phyloP scores from a whole-genome alignment of 148 eudicot genomes.

The Dysphania ambrosioides region DNA sequence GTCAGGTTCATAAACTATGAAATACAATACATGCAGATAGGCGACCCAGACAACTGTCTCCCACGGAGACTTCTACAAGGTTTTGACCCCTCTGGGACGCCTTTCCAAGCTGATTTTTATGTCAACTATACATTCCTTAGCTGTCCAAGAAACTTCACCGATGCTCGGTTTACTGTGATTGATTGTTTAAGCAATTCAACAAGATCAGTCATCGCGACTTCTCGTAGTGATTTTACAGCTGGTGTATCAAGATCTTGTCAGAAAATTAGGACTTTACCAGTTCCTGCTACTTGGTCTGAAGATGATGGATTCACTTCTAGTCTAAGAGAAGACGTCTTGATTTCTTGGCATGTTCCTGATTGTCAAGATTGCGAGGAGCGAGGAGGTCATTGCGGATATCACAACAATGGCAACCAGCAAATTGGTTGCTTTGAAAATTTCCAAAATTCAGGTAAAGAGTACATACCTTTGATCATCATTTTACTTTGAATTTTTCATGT shows the following conservation, averaged over 20 bases:
- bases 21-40: conserved; percentile 38
- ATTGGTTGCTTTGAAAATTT: conserved; percentile 33
- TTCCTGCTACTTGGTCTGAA: conserved; percentile 37
- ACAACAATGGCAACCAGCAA: conserved; percentile 27
- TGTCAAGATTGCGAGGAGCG: conserved; percentile 51
- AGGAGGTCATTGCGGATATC: conserved; percentile 53
- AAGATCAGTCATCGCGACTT: conserved; percentile 46
- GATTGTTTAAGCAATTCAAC: conserved; percentile 62
- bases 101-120: conserved; percentile 33
- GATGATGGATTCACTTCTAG: conserved; percentile 28
- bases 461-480: background rate
- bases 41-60: conserved; percentile 55
- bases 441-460: conserved; percentile 37
- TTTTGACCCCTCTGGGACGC: conserved; percentile 49
- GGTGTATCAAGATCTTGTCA: conserved; percentile 32
- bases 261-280: conserved; percentile 25
- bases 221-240: conserved; percentile 25
- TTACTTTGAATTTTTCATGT: background rate
- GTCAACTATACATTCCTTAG: conserved; percentile 46
- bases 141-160: conserved; percentile 40
- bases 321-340: conserved; percentile 40
- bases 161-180: conserved; percentile 27
- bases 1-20: conserved; percentile 50
- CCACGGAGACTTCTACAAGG: conserved; percentile 38
- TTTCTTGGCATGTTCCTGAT: conserved; percentile 56